Base-by-base conservation (phyloP, 164 flowering plant genomes). In the Vitis rotundifolia region DNA sequence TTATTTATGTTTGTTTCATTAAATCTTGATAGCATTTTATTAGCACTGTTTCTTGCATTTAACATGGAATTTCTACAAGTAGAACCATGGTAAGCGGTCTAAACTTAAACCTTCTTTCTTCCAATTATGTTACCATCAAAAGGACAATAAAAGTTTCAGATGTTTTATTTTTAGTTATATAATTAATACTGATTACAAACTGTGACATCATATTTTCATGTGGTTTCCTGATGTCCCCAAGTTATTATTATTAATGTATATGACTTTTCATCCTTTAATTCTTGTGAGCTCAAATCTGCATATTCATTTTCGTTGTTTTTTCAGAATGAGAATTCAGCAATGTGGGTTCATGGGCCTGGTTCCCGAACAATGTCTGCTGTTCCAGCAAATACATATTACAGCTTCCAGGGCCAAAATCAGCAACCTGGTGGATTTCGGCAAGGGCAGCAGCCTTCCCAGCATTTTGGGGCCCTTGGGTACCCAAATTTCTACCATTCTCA, bases 401-500 rank as follows among this genome's bases (percentile, higher is more conserved):
- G 80, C 73, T 80, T 85, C 69, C 97, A 89, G 74, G 91, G 89
- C 4, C 94, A 91, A 71, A 83, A 77, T 63, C 96, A 88, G 76
- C 92, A 86, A 67, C 84, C 85, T 57, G 74, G 75, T 68, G 91
- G 88, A 51, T 86, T 78, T 64, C 86, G 94, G 70, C 99, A 95
- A 80, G 83, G 62, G 37, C 97, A 92, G 78, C 97, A 90, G 83
- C 90, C 89, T 1, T 79, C 91, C 8, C 99, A 87, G 83, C 90
- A 88, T 28, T 87, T 83, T 76, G 90, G 89, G 49, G 68, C 78
- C 18, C 82, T 80, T 1, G 90, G 91, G 13, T 90, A 89, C 80
- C 91, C 90, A 49, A 95, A 89, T 65, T 86, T 80, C 84, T 95
- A 92, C 72, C 96, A 90, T 49, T 86, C 96, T 56, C 98, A 88